These are phyloP conservation scores for Linum trigynum DNA, from an alignment of 345 rosid species.

Conservation along the genomic window DNA sequence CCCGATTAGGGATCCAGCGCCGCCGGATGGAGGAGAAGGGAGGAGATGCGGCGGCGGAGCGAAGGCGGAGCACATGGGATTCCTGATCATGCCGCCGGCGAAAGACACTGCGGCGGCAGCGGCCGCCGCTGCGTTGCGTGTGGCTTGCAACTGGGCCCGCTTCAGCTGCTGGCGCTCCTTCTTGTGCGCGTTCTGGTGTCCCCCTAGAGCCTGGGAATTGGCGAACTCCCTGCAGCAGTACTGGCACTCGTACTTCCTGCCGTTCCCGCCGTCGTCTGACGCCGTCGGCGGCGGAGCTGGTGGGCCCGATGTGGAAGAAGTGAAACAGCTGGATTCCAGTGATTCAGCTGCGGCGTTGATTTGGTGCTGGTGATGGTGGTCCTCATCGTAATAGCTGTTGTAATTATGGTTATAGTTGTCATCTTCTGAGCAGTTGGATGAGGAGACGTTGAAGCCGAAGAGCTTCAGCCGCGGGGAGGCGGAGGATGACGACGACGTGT, in stretches of 20 bases:
- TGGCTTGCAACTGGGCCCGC: conserved; percentile 83
- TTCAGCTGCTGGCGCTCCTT: conserved; percentile 89
- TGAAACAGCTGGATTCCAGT: conserved; percentile 24
- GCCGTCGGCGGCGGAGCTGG: not conserved
- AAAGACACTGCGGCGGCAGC: conserved; percentile 30
- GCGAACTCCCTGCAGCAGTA: conserved; percentile 82
- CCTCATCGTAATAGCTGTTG: not conserved
- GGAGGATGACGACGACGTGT: conserved; percentile 1
- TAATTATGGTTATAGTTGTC: not conserved
- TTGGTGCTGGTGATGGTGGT: not conserved
- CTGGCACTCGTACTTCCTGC: conserved; percentile 76
- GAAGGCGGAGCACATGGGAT: conserved; percentile 51
- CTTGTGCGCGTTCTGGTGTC: conserved; percentile 99
- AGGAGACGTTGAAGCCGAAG: conserved; percentile 69
- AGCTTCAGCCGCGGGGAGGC: conserved; percentile 51
- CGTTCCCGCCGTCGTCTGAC: conserved; percentile 3
- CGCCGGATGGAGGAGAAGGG: conserved; percentile 33
- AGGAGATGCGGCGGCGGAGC: conserved; percentile 49
- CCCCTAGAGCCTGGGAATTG: conserved; percentile 93
- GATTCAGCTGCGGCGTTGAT: conserved; percentile 17
- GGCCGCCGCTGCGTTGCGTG: conserved; percentile 23
- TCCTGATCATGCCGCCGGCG: conserved; percentile 34
- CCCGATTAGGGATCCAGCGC: conserved; percentile 25
- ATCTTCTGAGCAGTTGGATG: conserved; percentile 5
- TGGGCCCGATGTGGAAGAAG: conserved; percentile 1